Evolutionary conservation across 1,284 basidiomycete species (phyloP), one percentile per base, ranked within the genome.

Genomic region (Baeospora myosura): DNA sequence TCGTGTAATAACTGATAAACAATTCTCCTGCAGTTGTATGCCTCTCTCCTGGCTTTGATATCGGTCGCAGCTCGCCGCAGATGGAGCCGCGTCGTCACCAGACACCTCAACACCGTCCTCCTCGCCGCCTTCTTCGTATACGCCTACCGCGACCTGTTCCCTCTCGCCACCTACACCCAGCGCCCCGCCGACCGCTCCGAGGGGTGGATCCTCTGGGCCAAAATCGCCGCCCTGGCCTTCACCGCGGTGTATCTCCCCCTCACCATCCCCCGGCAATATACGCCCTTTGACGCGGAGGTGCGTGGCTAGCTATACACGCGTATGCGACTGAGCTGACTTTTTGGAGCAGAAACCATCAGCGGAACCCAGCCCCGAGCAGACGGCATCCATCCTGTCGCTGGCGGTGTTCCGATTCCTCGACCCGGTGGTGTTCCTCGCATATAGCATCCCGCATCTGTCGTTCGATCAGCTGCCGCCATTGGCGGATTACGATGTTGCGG

Each of bases 111-210:
- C 36, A 14, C 62, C 1, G 52, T 78, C 11, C 49, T 68, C 24
- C 52, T 69, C 10, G 46, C 55, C 6, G 52, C 68, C 20, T 60
- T 63, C 41, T 52, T 46, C 16, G 61, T 74, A 11, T 83, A 75
- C 54, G 59, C 63, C 6, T 81, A 80, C 55, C 71, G 81, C n/a
- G 80, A 86, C 55, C 42, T 85, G 14, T 77, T 70, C 58, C 81
- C 83, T 7, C 55, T 81, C 3, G 62, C 69, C 14, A 84, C 78
- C 0, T 79, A 60, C 45, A 57, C 54, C 1, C 42, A 46, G 28
- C 22, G 37, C 1, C 66, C 67, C 24, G 42, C 49, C 23, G 70
- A 72, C 47, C 17, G 41, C 1, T 30, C 38, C 4, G 62, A 68
- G 49, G 64, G 64, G 3, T 43, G 38, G 23, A 32, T 65, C 22